Evolutionary conservation across 345 rosid species (phyloP), one percentile per base, ranked within the genome.

Genomic region (Chamaenerion angustifolium): DNA sequence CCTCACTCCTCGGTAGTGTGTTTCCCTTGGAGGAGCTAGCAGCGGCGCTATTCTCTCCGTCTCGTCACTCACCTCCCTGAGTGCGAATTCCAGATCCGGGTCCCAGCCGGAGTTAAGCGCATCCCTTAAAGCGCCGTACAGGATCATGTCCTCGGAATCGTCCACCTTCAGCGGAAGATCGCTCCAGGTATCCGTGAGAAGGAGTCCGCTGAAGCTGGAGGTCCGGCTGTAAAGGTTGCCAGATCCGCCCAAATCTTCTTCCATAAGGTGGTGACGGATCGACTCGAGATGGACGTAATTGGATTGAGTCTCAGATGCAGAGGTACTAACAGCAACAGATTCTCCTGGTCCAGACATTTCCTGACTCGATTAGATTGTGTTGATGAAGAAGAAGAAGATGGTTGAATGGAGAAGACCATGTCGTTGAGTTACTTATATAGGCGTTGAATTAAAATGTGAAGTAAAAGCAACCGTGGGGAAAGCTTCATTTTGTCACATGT

Each of bases 1-100:
- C 64, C 80, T 62, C 52, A 75, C 80, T 44, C 80, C 80, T 45
- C 73, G 50, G 44, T 56, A 75, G 49, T 68, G 76, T 4, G 25
- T 4, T 4, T 21, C 25, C 57, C 12, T 25, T 54, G 0, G 23
- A 16, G 13, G 19, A 2, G 16, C 6, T 19, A 48, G 16, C 42
- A 11, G 46, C 51, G 17, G 52, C 17, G 16, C 49, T 12, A 37
- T 47, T 15, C 35, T 16, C 41, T n/a, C 42, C 41, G 37, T 7
- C 58, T 45, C 41, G 13, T 16, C 12, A 47, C 12, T 14, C 52
- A 13, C 4, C 10, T 48, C 46, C 6, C 48, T 13, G 10, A 21
- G 10, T 19, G 51, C 23, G 5, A 56, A 51, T 27, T 61, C 71
- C 12, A 42, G 3, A 8, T 52, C 55, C 8, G 70, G 70, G 15